Base-by-base conservation (phyloP, 164 flowering plant species). In the Vitis labrusca region DNA sequence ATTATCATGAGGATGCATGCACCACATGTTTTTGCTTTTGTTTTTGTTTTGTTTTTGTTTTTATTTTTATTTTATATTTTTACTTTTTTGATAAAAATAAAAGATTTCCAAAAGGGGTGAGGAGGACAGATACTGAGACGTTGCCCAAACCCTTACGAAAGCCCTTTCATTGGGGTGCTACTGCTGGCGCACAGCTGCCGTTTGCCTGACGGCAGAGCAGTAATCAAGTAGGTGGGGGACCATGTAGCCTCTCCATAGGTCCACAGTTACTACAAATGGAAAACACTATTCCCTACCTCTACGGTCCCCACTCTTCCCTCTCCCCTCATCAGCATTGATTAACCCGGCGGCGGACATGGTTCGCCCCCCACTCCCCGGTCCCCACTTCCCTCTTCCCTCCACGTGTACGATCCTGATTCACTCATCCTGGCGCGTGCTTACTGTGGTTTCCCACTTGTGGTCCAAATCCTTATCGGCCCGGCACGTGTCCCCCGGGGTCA, bases 311-410 rank as follows among this genome's bases (percentile, higher is more conserved):
- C 56, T 10, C 15, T 32, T 11, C 12, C 44, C 60, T 19, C 19
- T 3, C 23, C 53, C 57, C 14, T 68, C 76, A 67, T 65, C 59
- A 49, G 29, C 68, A 53, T 64, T 74, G 69, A 82, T 82, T 67
- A 53, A 78, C 76, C 80, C 79, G 83, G 82, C 83, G 80, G 84
- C 82, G 68, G 80, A 67, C 72, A 73, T 72, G 63, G 68, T 71
- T 64, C 44, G 5, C 44, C 44, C 44, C 7, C 6, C 44, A 37
- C 44, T 3, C 6, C 44, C 0, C 44, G 71, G 76, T 49, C 67
- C 81, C 72, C 23, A 17, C 61, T 27, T 50, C 27, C 10, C 5
- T 1, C 11, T 5, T 63, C 27, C 1, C 9, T 63, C 82, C 82
- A 82, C 78, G 80, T 79, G 82, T 48, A 66, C 62, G 66, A 15